Evolutionary conservation across 2,329 filamentous ascomycete species (phyloP).

Genomic region (Talaromyces sp.): DNA sequence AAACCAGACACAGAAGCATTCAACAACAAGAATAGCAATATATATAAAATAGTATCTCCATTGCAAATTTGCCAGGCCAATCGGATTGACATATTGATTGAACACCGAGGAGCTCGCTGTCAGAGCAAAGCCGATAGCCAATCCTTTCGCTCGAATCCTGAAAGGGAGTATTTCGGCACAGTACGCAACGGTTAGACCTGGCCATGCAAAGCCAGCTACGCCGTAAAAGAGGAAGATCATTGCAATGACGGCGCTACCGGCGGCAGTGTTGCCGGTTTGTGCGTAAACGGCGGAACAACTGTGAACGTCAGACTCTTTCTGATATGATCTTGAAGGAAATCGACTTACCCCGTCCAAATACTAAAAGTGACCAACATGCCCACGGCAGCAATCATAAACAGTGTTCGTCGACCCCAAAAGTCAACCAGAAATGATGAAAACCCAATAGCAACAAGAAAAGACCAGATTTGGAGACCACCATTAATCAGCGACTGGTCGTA

Average conservation of each 20-base stretch:
- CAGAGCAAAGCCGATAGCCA: background rate
- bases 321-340: background rate
- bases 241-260: slow-evolving; percentile 22
- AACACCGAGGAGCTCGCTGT: background rate
- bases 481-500: slow-evolving; percentile 37
- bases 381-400: background rate
- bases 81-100: background rate
- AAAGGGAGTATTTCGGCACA: slow-evolving; percentile 37
- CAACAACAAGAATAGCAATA: slow-evolving; percentile 35
- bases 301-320: background rate
- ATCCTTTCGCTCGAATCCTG: slow-evolving; percentile 30
- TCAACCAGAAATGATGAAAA: background rate
- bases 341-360: background rate
- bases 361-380: background rate
- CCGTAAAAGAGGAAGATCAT: slow-evolving; percentile 26
- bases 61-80: background rate
- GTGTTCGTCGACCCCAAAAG: background rate
- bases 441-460: background rate
- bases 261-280: slow-evolving; percentile 20
- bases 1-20: slow-evolving; percentile 31
- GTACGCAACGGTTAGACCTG: slow-evolving; percentile 31
- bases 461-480: background rate
- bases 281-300: slow-evolving; percentile 17
- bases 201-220: slow-evolving; percentile 32
- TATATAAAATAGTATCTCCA: background rate